Base-by-base conservation (phyloP, 2,329 filamentous ascomycete species). In the Pochonia chlamydosporia region DNA sequence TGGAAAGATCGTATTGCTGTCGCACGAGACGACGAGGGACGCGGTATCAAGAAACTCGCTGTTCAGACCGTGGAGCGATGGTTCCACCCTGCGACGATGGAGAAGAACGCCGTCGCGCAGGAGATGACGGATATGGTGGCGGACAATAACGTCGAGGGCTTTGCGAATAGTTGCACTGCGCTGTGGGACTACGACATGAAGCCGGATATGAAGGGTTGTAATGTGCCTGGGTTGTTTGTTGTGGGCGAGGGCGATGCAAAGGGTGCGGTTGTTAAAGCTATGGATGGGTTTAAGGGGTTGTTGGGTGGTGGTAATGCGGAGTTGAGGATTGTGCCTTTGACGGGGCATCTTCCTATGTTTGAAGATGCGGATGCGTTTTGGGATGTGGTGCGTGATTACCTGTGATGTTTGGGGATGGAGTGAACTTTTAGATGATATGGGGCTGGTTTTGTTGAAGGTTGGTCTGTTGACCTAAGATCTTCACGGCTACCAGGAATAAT, bases 341-440 rank as follows among this genome's bases (percentile, higher is more conserved):
- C 88, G 0, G 89, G 89, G 0, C 89, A 95, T 69, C 66, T 95
- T 58, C 89, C 89, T 1, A 95, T 95, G 87, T 82, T 82, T 41
- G 89, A 95, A 67, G 78, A 81, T 54, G 83, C 87, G 0, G 67
- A 72, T 48, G 81, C 75, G 4, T 90, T 91, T 61, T 84, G 84
- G 61, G 69, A 76, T 24, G 79, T 79, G 40, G 71, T 92, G 3
- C 68, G 72, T 36, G 69, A 63, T 24, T 43, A 24, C 16, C 5
- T 47, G n/a, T 43, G 43, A 45, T 40, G 26, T 23, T n/a, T n/a
- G n/a, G n/a, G n/a, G n/a, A n/a, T n/a, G n/a, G n/a, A n/a, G n/a
- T n/a, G n/a, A n/a, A n/a, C n/a, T n/a, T n/a, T n/a, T n/a, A n/a
- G n/a, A n/a, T n/a, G n/a, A n/a, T n/a, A n/a, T n/a, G n/a, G n/a